Conservation (phyloP, 257 asterid species). For the Echites panduratus region DNA sequence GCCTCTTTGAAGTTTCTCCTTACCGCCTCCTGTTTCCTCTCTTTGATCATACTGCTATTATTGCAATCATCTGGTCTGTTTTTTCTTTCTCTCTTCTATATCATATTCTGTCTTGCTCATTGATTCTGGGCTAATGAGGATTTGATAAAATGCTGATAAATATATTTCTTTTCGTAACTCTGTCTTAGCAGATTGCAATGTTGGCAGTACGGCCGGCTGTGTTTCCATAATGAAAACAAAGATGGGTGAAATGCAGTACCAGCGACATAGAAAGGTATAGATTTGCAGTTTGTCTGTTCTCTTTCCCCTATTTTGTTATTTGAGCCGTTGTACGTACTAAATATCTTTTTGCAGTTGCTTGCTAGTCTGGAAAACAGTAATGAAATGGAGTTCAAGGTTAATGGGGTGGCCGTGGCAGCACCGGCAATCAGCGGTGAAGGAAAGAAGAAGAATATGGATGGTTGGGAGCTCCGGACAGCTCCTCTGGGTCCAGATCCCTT, state of each 20-base stretch:
- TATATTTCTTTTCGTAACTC: not conserved
- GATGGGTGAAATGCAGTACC: not conserved
- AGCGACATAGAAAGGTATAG: conserved; percentile 13
- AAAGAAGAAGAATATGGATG: not conserved
- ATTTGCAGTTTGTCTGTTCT: not conserved
- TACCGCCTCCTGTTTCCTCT: conserved; percentile 8
- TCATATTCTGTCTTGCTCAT: too few relatives aligned
- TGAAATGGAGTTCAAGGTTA: not conserved
- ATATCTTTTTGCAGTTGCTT: conserved; percentile 22
- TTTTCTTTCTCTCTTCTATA: not conserved
- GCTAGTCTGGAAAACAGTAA: not conserved
- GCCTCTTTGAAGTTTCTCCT: not conserved
- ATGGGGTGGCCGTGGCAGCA: not conserved
- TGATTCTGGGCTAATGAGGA: too few relatives aligned
- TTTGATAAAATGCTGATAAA: not conserved
- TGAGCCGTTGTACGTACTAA: too few relatives aligned
- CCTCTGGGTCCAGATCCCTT: conserved; percentile 39
- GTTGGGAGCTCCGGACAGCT: conserved; percentile 29
- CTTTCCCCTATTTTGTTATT: not conserved
- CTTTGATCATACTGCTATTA: conserved; percentile 1
- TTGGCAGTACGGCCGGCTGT: not conserved
- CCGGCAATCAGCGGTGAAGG: not conserved
- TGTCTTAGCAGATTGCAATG: conserved; percentile 17
- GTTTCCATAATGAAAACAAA: not conserved
- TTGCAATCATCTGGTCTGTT: conserved; percentile 1